Base-by-base conservation (phyloP, 2,329 filamentous ascomycete genomes). In the Phialemoniopsis sp. region DNA sequence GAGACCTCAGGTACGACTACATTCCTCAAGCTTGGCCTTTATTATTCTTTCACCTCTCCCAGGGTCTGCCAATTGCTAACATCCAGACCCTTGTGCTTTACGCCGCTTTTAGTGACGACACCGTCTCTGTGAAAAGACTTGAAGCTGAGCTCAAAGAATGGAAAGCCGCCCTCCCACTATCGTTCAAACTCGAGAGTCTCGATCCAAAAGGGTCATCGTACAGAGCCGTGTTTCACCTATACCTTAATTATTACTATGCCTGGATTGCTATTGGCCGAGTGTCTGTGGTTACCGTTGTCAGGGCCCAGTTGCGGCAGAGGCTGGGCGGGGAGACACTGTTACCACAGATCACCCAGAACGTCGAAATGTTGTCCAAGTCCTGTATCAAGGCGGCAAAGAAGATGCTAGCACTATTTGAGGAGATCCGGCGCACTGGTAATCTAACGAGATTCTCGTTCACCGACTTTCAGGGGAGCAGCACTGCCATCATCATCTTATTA, bases 401-500 rank as follows among this genome's bases (percentile, higher is more conserved):
- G 35, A 46, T 58, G 13, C 49, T 63, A 1, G 45, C 45, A 12
- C 43, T 62, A 0, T 62, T 63, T 19, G 56, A 62, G 32, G 52
- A 39, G 3, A 35, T 63, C 13, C 47, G 41, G 3, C 39, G 36
- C 3, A 57, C 49, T 3, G 48, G 50, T 4, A 60, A 60, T 8
- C 54, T 58, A n/a, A 55, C 56, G 3, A 52, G 55, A 0, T 63
- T 64, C 35, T 63, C 60, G 0, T 64, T 64, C 34, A 62, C 60
- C 5, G 60, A 64, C 43, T 63, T 64, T 16, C 60, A 64, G 36
- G 60, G 58, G 12, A 63, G 60, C 40, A 63, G 60, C 29, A 61
- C 58, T 13, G 60, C 60, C 4, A 63, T 57, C 2, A 63, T 62
- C 17, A 53, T 63, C 7, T 50, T 55, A 4, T 40, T 64, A 10